Evolutionary conservation across 2,329 filamentous ascomycete species (phyloP).

Genomic region (Arthrocladium fulminans): DNA sequence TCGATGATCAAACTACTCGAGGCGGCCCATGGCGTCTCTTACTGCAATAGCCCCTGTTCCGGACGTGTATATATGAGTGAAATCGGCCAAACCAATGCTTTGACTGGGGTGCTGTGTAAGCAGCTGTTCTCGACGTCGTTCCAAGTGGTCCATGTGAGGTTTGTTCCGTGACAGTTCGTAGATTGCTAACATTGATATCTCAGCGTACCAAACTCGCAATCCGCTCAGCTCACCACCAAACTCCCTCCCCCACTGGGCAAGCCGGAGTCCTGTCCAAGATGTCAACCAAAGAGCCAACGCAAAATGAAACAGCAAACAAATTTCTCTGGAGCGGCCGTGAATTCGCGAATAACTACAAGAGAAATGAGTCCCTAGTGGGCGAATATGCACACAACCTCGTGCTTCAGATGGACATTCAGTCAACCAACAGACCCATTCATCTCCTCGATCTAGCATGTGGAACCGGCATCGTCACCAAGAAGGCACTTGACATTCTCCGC

Average conservation of each 20-base stretch:
- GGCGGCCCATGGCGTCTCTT: too few species aligned
- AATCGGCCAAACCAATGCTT: too few species aligned
- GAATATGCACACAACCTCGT: conserved; percentile 26
- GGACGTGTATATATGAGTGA: too few species aligned
- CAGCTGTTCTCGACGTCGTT: not conserved
- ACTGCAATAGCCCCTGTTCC: too few species aligned
- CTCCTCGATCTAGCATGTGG: conserved; percentile 49
- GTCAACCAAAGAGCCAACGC: not conserved
- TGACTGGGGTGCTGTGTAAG: not conserved
- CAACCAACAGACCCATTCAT: conserved; percentile 21
- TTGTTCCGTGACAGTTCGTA: not conserved
- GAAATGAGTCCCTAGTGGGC: conserved; percentile 27
- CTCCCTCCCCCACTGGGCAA: not conserved
- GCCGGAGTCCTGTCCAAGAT: too few species aligned
- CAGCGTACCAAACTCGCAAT: not conserved
- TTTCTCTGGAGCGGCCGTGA: conserved; percentile 8
- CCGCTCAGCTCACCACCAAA: not conserved
- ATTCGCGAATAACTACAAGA: conserved; percentile 25
- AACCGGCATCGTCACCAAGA: conserved; percentile 32
- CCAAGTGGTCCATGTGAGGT: not conserved
- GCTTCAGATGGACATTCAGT: conserved; percentile 24
- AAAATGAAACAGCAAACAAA: not conserved
- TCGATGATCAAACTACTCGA: too few species aligned
- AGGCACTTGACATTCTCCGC: conserved; percentile 36
- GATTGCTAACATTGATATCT: not conserved